Conservation (phyloP, 1,139 yeast genomes). For the Kodamaea fungicola region DNA sequence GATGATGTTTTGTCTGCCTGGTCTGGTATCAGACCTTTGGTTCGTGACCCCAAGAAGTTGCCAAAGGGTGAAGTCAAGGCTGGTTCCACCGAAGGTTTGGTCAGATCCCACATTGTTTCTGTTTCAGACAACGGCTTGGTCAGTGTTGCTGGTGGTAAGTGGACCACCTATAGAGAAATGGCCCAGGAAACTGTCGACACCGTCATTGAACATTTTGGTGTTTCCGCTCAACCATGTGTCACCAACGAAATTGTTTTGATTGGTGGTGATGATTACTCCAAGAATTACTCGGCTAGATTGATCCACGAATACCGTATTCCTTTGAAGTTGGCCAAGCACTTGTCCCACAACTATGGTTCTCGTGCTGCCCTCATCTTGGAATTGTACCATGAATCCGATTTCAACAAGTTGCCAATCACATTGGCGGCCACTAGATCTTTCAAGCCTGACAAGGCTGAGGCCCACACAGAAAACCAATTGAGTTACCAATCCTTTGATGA, state of each 20-base stretch:
- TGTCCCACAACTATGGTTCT: constrained; percentile 85
- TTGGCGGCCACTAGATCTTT: constrained; percentile 46
- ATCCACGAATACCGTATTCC: constrained; percentile 77
- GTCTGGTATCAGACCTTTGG: constrained; percentile 96
- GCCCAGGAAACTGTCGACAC: constrained; percentile 90
- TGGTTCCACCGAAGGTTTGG: constrained; percentile 74
- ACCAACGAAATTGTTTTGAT: constrained; percentile 62
- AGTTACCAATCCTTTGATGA: constrained; percentile 61
- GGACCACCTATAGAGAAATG: constrained; percentile 99
- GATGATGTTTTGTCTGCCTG: constrained; percentile 93
- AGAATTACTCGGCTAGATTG: constrained; percentile 72
- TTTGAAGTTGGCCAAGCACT: constrained; percentile 74
- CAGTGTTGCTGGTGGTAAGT: constrained; percentile 94
- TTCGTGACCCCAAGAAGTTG: constrained; percentile 72
- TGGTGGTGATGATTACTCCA: constrained; percentile 71
- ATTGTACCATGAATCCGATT: constrained; percentile 49
- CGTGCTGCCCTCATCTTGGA: constrained; percentile 81
- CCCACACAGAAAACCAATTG: constrained; percentile 33
- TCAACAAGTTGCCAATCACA: constrained; percentile 59
- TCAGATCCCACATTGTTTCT: constrained; percentile 82
- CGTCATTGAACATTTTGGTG: constrained; percentile 52
- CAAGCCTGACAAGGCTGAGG: constrained; percentile 31
- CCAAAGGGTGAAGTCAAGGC: constrained; percentile 43
- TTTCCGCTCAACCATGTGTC: constrained; percentile 52
- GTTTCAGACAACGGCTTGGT: constrained; percentile 71